Base-by-base conservation (phyloP, 148 eudicot species). In the Camellia sinensis region DNA sequence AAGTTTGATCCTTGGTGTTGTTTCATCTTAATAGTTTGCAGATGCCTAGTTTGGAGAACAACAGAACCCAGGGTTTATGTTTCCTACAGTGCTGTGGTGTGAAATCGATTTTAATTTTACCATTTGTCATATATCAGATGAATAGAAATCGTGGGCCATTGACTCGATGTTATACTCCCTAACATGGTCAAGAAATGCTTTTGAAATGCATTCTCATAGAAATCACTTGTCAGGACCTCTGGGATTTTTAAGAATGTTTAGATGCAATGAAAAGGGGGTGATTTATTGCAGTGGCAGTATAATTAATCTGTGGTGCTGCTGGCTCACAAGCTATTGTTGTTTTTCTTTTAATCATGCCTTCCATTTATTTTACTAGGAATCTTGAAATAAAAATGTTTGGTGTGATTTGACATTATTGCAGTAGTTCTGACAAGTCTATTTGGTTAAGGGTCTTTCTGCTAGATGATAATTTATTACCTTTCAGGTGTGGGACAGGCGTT, bases 401-500 rank as follows among this genome's bases (percentile, higher is more conserved):
- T 6, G 57, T 54, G 57, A 54, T 54, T 54, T 54, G 57, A 11
- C 57, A 6, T 54, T 45, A 7, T 12, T 61, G 40, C 41, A 18
- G 53, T 59, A 22, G 22, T 69, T 45, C 29, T 5, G 12, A 19
- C 10, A 77, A 64, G 15, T 73, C 21, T 17, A 21, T 14, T 9
- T 45, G 62, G 43, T 48, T 48, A 52, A 41, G 10, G 21, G 22
- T 29, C 65, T 50, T 80, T 37, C 44, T 41, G 4, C 62, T 11
- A 17, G 29, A 61, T 60, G 56, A 46, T 78, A 82, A 54, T 50
- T 15, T 29, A 8, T n/a, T 71, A n/a, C 7, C 78, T 68, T 80
- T 71, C 84, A 95, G 98, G 97, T 95, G 50, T 95, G 97, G 98
- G 98, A 95, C 81, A 91, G 98, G 81, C 97, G 97, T 67, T 95